phyloP scores from a whole-genome alignment of 805 yeast genomes.

The Debaryomyces prosopidis region DNA sequence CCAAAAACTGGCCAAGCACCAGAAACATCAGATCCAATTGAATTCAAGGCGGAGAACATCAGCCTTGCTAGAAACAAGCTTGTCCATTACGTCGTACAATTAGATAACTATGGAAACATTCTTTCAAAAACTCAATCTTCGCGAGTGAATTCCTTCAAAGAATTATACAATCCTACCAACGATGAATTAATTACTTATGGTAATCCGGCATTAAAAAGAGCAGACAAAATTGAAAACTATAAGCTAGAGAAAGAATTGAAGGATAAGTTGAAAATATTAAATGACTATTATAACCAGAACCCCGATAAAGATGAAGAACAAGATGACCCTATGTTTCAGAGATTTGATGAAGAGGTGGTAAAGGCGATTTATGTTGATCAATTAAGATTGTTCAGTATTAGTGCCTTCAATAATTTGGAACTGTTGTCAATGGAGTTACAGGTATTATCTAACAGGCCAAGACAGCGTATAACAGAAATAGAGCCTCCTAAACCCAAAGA shows the following conservation, averaged over 20 bases:
- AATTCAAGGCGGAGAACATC: constrained; percentile 27
- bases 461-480: neutral
- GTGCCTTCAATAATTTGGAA: constrained; percentile 58
- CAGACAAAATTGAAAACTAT: constrained; percentile 70
- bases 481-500: constrained; percentile 3
- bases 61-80: constrained; percentile 38
- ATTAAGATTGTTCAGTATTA: constrained; percentile 50
- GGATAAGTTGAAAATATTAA: constrained; percentile 41
- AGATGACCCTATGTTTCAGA: constrained; percentile 24
- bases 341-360: constrained; percentile 62
- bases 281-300: constrained; percentile 19
- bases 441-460: constrained; percentile 51
- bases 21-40: constrained; percentile 17
- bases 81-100: constrained; percentile 43
- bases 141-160: constrained; percentile 42
- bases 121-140: constrained; percentile 36
- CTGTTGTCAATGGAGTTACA: constrained; percentile 64
- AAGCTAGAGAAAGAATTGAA: constrained; percentile 58
- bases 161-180: constrained; percentile 41
- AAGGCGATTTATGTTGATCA: constrained; percentile 59
- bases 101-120: constrained; percentile 43
- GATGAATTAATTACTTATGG: constrained; percentile 28
- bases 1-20: constrained; percentile 26
- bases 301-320: constrained; percentile 7
- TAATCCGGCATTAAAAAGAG: constrained; percentile 53